phyloP scores from a whole-genome alignment of 345 rosid species.

The Trapa bicornis region DNA sequence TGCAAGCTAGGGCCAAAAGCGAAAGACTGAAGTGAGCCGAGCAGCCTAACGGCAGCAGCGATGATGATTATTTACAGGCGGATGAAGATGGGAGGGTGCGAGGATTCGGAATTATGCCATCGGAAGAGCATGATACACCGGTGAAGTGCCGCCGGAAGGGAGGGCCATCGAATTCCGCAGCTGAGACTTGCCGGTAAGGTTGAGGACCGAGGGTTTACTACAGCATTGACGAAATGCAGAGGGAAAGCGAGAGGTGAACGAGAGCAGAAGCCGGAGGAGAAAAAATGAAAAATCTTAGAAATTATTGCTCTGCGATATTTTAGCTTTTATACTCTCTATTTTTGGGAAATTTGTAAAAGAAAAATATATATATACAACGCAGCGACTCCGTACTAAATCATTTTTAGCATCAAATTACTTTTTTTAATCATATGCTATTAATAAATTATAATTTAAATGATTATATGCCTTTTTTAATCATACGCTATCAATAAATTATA shows the following conservation, averaged over 20 bases:
- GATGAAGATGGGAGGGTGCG: not conserved
- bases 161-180: not conserved
- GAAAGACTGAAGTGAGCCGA: not conserved
- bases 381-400: too few relatives aligned
- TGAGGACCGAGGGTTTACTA: slow-evolving; percentile 1
- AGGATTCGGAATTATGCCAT: not conserved
- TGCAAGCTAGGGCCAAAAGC: too few relatives aligned
- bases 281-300: not conserved
- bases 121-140: not conserved
- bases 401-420: too few relatives aligned
- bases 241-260: not conserved
- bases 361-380: too few relatives aligned
- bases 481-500: too few relatives aligned
- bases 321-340: not conserved
- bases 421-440: too few relatives aligned
- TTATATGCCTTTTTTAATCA: too few relatives aligned
- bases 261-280: not conserved
- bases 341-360: not conserved
- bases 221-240: not conserved
- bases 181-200: not conserved
- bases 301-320: not conserved
- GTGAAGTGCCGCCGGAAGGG: not conserved
- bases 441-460: too few relatives aligned
- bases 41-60: not conserved
- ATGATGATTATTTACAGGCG: not conserved